These are phyloP conservation scores for Kluyveromyces sp. DNA, from an alignment of 1,139 yeast species.

Conservation along the genomic window DNA sequence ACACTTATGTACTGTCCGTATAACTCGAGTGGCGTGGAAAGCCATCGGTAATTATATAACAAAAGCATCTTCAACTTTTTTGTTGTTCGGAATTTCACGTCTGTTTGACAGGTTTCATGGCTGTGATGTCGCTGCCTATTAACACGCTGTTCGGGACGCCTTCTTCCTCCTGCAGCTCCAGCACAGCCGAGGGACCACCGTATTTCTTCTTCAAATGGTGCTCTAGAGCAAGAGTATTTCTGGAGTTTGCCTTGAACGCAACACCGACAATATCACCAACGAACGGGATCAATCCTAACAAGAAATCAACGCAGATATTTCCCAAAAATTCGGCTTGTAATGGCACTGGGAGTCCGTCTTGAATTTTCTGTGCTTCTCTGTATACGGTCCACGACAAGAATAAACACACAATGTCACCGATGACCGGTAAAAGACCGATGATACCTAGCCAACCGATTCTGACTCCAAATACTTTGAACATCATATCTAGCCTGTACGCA, in stretches of 20 bases:
- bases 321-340: slow-evolving; percentile 48
- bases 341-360: slow-evolving; percentile 55
- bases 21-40: neutral
- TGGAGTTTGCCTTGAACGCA: slow-evolving; percentile 64
- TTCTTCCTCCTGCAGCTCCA: neutral
- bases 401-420: slow-evolving; percentile 50
- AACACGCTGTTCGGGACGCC: too few relatives aligned
- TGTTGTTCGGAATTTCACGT: too few relatives aligned
- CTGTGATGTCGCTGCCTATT: too few relatives aligned
- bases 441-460: slow-evolving; percentile 69
- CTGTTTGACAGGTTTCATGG: too few relatives aligned
- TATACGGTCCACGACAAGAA: slow-evolving; percentile 46
- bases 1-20: neutral
- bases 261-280: slow-evolving; percentile 66
- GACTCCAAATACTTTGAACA: slow-evolving; percentile 55
- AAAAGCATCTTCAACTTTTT: neutral
- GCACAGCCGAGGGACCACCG: neutral
- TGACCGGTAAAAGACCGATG: slow-evolving; percentile 59
- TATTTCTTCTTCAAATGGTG: slow-evolving; percentile 43
- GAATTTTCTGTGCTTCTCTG: slow-evolving; percentile 45
- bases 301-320: slow-evolving; percentile 59
- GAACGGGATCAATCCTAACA: slow-evolving; percentile 63
- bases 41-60: neutral
- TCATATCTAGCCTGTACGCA: slow-evolving; percentile 61
- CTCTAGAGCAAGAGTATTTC: slow-evolving; percentile 63